A percentile compares a stretch with the other conserved stretches of the same genome.
Conservation (phyloP, 805 yeast genomes). For the Metschnikowia santaceciliae region DNA sequence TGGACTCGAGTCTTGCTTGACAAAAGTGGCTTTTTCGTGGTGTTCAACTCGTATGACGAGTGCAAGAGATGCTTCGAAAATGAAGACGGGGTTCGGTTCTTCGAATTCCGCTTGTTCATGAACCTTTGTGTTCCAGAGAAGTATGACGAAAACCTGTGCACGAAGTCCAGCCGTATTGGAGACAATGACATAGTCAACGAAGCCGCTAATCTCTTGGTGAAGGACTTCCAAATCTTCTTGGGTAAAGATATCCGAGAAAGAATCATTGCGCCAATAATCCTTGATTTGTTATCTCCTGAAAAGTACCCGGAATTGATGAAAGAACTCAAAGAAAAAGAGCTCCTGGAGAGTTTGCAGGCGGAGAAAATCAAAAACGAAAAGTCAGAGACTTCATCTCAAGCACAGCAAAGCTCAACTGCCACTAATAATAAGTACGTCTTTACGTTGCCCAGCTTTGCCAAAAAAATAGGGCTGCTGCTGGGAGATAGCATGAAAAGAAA, state of each 20-base stretch:
- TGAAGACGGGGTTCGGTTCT: constrained; percentile 55
- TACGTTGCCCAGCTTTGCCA: constrained; percentile 33
- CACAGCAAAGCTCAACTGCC: neutral
- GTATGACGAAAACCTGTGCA: constrained; percentile 18
- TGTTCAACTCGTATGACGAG: constrained; percentile 57
- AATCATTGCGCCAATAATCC: constrained; percentile 63
- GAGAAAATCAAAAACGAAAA: constrained; percentile 14
- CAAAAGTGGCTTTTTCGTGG: constrained; percentile 62
- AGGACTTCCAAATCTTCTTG: constrained; percentile 61
- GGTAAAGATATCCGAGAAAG: constrained; percentile 72
- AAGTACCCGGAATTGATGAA: constrained; percentile 49
- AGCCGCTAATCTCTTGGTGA: constrained; percentile 53
- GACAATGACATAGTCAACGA: constrained; percentile 46
- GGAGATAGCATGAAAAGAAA: constrained; percentile 24
- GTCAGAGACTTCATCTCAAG: constrained; percentile 1
- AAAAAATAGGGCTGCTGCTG: constrained; percentile 24
- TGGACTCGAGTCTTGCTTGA: constrained; percentile 68
- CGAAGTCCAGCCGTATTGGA: constrained; percentile 12
- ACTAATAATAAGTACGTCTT: constrained; percentile 9
- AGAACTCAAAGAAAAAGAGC: constrained; percentile 30
- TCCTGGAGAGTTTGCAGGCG: constrained; percentile 1
- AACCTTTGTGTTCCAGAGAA: constrained; percentile 52
- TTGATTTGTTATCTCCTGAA: constrained; percentile 56
- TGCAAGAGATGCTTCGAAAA: constrained; percentile 56
- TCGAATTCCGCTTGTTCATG: constrained; percentile 52